Evolutionary conservation across 495 filamentous ascomycete genomes (phyloP), one percentile per base, ranked within the genome.

Genomic region (Lasiosphaeriaceae sp.): DNA sequence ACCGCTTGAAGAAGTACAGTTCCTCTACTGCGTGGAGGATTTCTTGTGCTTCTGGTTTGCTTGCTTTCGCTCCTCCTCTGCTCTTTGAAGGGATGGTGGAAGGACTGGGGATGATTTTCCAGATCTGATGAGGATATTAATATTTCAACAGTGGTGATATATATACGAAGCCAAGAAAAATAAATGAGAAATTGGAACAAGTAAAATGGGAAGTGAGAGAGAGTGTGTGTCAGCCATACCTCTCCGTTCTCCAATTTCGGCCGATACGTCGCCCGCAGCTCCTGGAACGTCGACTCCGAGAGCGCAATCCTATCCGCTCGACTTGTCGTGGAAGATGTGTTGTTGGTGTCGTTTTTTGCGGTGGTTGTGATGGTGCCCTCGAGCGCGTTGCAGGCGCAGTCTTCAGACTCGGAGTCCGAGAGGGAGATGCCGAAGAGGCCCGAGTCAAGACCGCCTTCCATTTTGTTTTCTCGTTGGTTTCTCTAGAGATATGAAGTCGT

Each of bases 11-110:
- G 63, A 81, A 83, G 39, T 82, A 84, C 11, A 84, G 65, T 58
- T 84, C 80, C 58, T 84, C 81, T 2, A 78, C 79, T 0, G 80
- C 77, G 61, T 84, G 79, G 11, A 81, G 52, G 17, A 84, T 60
- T 6, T 71, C 69, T 54, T 82, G 78, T 1, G 69, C 69, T 2
- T 74, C 68, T 14, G 74, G 70, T 35, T 80, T 80, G 20, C 64
- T 51, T 3, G 72, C 48, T 2, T 16, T 55, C 2, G 54, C 20
- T 17, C 0, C 14, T 0, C 14, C 14, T 6, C 24, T 46, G 11
- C 11, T 26, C 8, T 56, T 20, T 37, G 55, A 8, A 8, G 22
- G 9, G 24, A 12, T 3, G 34, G 53, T 48, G 7, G 77, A 54
- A 11, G 78, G 75, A 16, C 79, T 53, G n/a, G 61, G 53, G 48